A percentile compares a stretch with the other conserved stretches of the same genome.
phyloP scores from a whole-genome alignment of 2,329 filamentous ascomycete species.

The Xylaria hypoxylon region DNA sequence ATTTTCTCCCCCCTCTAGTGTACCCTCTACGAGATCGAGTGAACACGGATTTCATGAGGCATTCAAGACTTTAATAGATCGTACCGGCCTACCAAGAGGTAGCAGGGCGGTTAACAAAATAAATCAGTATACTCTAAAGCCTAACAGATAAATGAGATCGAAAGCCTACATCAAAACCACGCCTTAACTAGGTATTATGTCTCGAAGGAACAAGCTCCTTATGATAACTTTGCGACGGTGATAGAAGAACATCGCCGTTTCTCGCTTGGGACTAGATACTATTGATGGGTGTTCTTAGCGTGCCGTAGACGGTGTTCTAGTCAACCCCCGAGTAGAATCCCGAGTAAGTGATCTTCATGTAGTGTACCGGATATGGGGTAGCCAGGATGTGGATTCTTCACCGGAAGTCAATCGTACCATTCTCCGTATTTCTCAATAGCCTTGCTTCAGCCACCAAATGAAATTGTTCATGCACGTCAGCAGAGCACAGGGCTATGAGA shows the following conservation, averaged over 20 bases:
- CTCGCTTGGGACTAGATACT: too few relatives aligned
- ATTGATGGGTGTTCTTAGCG: neutral
- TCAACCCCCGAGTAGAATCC: neutral
- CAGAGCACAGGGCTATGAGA: constrained; percentile 19
- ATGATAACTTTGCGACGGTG: neutral
- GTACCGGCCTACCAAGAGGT: too few relatives aligned
- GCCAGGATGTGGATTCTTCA: constrained; percentile 13
- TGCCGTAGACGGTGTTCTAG: neutral
- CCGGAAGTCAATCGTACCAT: neutral
- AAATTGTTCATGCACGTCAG: constrained; percentile 22
- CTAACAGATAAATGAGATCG: neutral
- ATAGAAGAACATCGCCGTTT: neutral
- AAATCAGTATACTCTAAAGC: neutral
- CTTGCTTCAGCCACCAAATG: neutral
- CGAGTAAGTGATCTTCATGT: constrained; percentile 1
- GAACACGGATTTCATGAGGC: neutral
- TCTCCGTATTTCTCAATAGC: constrained; percentile 16
- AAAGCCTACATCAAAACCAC: neutral
- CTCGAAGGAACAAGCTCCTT: too few relatives aligned
- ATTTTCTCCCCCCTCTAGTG: too few relatives aligned
- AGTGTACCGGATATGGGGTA: neutral
- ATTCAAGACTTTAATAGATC: neutral
- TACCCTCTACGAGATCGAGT: neutral
- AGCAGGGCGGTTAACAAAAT: neutral
- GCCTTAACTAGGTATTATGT: neutral